Evolutionary conservation across 2,329 filamentous ascomycete species (phyloP).

Genomic region (Chaetomium strumarium): DNA sequence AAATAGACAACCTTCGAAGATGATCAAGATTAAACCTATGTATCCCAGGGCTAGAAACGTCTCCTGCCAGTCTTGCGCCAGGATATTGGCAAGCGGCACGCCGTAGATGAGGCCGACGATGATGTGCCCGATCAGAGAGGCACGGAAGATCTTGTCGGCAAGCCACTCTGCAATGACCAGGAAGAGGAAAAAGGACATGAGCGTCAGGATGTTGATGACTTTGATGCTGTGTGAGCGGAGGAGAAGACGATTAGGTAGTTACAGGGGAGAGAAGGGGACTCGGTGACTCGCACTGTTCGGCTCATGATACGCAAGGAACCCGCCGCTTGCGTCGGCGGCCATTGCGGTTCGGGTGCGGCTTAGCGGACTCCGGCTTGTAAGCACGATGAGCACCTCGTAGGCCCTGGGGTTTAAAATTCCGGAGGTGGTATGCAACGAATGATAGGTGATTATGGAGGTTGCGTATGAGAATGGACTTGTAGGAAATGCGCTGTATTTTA

Average conservation of each 20-base stretch:
- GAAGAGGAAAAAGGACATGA: slow-evolving; percentile 41
- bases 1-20: slow-evolving; percentile 41
- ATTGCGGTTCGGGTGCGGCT: neutral
- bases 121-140: slow-evolving; percentile 43
- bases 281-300: slow-evolving; percentile 31
- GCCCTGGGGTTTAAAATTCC: no score
- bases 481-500: no score
- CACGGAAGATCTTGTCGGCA: slow-evolving; percentile 36
- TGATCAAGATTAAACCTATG: slow-evolving; percentile 43
- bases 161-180: slow-evolving; percentile 37
- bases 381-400: no score
- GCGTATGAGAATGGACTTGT: no score
- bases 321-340: slow-evolving; percentile 14
- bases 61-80: slow-evolving; percentile 38
- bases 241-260: neutral
- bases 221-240: neutral
- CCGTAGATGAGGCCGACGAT: slow-evolving; percentile 43
- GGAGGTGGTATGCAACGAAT: no score
- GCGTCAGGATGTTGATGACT: slow-evolving; percentile 36
- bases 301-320: slow-evolving; percentile 36
- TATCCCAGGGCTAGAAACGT: slow-evolving; percentile 43
- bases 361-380: slow-evolving; percentile 13
- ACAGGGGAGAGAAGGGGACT: neutral
- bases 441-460: no score
- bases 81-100: slow-evolving; percentile 38